Evolutionary conservation across 306 rosid species (phyloP).

Genomic region (Carpinus fangiana): DNA sequence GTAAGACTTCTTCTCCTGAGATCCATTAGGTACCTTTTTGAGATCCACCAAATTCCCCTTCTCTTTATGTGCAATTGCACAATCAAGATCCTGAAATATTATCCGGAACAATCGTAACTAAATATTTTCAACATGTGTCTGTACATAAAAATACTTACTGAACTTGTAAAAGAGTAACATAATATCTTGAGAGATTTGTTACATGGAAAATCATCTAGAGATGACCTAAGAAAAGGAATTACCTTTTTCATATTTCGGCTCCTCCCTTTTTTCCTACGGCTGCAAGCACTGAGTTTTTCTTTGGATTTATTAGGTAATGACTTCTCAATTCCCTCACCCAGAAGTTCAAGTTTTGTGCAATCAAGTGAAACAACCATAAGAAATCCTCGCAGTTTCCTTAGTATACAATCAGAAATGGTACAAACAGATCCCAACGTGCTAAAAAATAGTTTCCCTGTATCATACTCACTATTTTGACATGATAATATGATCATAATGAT

Average conservation of each 20-base stretch:
- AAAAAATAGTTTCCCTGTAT: slow-evolving; percentile 64
- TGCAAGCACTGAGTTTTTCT: too few relatives aligned
- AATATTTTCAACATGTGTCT: slow-evolving; percentile 23
- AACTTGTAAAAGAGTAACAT: slow-evolving; percentile 22
- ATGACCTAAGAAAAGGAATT: slow-evolving; percentile 44
- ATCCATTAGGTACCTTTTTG: slow-evolving; percentile 38
- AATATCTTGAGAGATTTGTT: slow-evolving; percentile 55
- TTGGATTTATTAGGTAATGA: slow-evolving; percentile 29
- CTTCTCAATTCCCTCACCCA: slow-evolving; percentile 56
- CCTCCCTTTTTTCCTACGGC: too few relatives aligned
- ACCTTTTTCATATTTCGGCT: slow-evolving; percentile 29
- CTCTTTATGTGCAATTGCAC: slow-evolving; percentile 39
- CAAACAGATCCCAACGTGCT: slow-evolving; percentile 76
- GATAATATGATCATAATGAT: slow-evolving; percentile 50
- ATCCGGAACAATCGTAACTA: slow-evolving; percentile 38
- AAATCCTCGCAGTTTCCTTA: slow-evolving; percentile 77
- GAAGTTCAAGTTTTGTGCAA: slow-evolving; percentile 81
- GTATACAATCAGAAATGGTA: slow-evolving; percentile 76
- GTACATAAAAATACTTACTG: slow-evolving; percentile 25
- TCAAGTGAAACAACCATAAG: slow-evolving; percentile 90
- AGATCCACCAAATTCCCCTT: slow-evolving; percentile 41
- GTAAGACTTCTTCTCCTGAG: not conserved
- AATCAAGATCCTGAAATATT: slow-evolving; percentile 53
- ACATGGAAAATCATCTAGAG: slow-evolving; percentile 30
- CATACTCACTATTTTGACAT: slow-evolving; percentile 48